phyloP scores from a whole-genome alignment of 768 basidiomycete species.

The Favolaschia claudopus region DNA sequence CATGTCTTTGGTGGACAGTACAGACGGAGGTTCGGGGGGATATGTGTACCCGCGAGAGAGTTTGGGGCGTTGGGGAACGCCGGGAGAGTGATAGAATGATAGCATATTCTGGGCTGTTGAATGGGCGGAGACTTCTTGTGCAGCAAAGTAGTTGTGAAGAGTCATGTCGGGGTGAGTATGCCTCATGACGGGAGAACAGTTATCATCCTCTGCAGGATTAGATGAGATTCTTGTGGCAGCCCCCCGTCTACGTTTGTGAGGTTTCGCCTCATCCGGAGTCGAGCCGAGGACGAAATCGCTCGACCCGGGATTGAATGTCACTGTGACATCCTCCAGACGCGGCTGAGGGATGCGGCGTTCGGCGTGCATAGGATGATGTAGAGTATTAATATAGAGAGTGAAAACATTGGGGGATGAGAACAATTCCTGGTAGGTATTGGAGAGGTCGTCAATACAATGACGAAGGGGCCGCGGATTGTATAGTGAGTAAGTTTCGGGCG shows the following conservation, averaged over 20 bases:
- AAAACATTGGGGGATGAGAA: constrained; percentile 42
- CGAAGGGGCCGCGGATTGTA: constrained; percentile 53
- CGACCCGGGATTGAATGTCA: constrained; percentile 15
- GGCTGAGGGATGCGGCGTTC: background rate
- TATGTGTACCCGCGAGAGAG: constrained; percentile 15
- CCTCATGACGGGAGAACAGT: too few relatives aligned
- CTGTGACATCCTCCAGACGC: constrained; percentile 13
- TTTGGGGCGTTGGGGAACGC: background rate
- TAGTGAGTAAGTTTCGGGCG: constrained; percentile 36
- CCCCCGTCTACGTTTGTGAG: background rate
- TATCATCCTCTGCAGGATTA: too few relatives aligned
- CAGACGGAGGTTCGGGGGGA: constrained; percentile 2
- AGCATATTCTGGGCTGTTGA: background rate
- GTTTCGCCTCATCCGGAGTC: background rate
- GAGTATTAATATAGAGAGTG: constrained; percentile 31
- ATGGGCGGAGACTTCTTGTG: constrained; percentile 13
- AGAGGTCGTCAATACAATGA: constrained; percentile 41
- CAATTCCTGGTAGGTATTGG: constrained; percentile 27
- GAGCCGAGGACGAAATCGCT: constrained; percentile 6
- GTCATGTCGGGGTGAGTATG: background rate
- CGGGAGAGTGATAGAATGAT: constrained; percentile 13
- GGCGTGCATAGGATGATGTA: constrained; percentile 23
- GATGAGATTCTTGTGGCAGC: too few relatives aligned
- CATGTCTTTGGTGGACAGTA: constrained; percentile 31
- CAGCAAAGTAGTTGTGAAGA: constrained; percentile 15